phyloP scores from a whole-genome alignment of 2,329 filamentous ascomycete genomes.

The Colletotrichum lini region DNA sequence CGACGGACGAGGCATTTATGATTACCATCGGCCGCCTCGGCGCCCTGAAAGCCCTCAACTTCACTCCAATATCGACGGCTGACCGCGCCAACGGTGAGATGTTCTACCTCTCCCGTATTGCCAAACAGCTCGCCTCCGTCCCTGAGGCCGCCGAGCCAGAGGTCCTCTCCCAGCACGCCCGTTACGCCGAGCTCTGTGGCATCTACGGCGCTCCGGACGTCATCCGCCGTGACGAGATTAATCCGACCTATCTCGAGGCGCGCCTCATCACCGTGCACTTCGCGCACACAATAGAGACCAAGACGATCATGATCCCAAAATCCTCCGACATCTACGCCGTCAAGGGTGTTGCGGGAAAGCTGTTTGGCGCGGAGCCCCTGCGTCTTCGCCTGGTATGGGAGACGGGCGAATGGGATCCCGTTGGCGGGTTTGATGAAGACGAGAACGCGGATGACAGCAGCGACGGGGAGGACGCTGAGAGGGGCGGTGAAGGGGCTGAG shows the following conservation, averaged over 20 bases:
- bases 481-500: slow-evolving; percentile 45
- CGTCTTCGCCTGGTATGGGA: slow-evolving; percentile 83
- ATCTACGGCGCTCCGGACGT: slow-evolving; percentile 81
- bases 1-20: slow-evolving; percentile 89
- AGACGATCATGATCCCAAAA: slow-evolving; percentile 74
- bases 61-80: slow-evolving; percentile 76
- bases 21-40: slow-evolving; percentile 84
- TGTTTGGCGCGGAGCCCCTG: slow-evolving; percentile 77
- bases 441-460: slow-evolving; percentile 65
- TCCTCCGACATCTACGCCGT: slow-evolving; percentile 86
- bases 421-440: slow-evolving; percentile 73
- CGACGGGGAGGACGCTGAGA: slow-evolving; percentile 62
- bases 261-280: slow-evolving; percentile 79
- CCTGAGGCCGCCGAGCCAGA: slow-evolving; percentile 65
- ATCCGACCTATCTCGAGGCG: slow-evolving; percentile 87
- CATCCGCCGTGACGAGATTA: slow-evolving; percentile 69
- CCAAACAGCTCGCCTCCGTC: slow-evolving; percentile 77
- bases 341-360: slow-evolving; percentile 80
- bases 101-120: slow-evolving; percentile 91
- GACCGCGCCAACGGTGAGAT: slow-evolving; percentile 92
- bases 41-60: slow-evolving; percentile 79
- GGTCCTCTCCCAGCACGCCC: slow-evolving; percentile 76
- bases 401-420: slow-evolving; percentile 91
- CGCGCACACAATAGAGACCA: slow-evolving; percentile 47
- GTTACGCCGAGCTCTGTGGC: slow-evolving; percentile 81